Base-by-base conservation (phyloP, 2,329 filamentous ascomycete genomes). In the Clonostachys rosea region DNA sequence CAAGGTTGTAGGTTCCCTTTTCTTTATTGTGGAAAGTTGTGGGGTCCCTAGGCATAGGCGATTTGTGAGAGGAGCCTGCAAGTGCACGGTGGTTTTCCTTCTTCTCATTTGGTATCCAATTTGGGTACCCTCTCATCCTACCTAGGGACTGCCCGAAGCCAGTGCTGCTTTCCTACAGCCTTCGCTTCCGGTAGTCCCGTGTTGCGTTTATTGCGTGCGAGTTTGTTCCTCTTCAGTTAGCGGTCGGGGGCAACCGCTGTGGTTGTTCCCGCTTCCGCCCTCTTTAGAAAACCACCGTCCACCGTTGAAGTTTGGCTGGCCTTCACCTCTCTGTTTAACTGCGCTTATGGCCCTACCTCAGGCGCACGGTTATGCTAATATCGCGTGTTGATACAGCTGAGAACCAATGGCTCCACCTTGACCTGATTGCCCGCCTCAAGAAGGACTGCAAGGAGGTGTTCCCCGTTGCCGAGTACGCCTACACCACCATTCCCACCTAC, bases 401-500 rank as follows among this genome's bases (percentile, higher is more conserved):
- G 81, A 99, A 96, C 84, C 91, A 95, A 76, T 99, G 94, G 94
- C 87, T 99, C 51, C 94, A 99, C 77, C 83, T 99, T 60, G 80
- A 86, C 51, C 84, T 99, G 62, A 99, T 99, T 74, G 83, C 85
- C 67, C 83, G 92, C 75, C 87, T 99, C 64, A 96, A 96, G 84
- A 91, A 96, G 81, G 83, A 91, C 65, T 96, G 92, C 87, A 87
- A 87, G 70, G 87, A 94, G 71, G 89, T 99, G 70, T 99, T 99
- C 86, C 91, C 94, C 55, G 89, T 89, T 53, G 94, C 88, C 69
- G 94, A 99, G 76, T 99, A 97, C 76, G 94, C 89, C 60, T 99
- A 96, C 83, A 97, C 92, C 64, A 97, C 92, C 62, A 99, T 99
- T 71, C 94, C 94, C 50, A 99, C 94, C 66, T 99, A 99, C 79